A percentile compares a stretch with the other conserved stretches of the same genome.
phyloP scores from a whole-genome alignment of 768 basidiomycete genomes.

The Suillus placidus region DNA sequence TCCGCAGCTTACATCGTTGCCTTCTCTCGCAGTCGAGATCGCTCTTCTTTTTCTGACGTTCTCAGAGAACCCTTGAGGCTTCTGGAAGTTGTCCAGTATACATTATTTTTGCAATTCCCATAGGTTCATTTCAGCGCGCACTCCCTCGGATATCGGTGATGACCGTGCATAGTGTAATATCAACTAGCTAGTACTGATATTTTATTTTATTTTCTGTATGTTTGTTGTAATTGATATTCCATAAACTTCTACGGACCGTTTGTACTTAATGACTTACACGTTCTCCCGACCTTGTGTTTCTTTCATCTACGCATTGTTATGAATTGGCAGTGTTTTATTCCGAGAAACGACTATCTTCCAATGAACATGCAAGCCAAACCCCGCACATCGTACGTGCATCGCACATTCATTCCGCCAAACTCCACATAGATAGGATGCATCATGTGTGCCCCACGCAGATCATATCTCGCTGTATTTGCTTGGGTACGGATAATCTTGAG shows the following conservation, averaged over 20 bases:
- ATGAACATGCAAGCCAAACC: neutral
- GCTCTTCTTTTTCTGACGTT: constrained; percentile 8
- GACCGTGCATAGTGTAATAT: constrained; percentile 13
- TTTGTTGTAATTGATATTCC: constrained; percentile 4
- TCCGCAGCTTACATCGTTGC: constrained; percentile 10
- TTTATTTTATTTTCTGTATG: neutral
- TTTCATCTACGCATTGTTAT: neutral
- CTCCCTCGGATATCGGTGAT: constrained; percentile 14
- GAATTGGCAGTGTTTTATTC: neutral
- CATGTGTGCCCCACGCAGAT: neutral
- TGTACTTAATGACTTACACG: neutral
- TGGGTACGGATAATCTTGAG: neutral
- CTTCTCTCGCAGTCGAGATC: constrained; percentile 13
- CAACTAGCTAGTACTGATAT: neutral
- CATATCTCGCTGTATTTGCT: neutral
- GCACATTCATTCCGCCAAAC: neutral
- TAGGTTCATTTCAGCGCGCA: constrained; percentile 9
- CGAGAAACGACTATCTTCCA: neutral
- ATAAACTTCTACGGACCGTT: constrained; percentile 1
- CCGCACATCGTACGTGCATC: too few species aligned
- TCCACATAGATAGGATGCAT: neutral
- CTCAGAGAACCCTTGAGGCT: constrained; percentile 2
- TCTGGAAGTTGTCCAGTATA: neutral
- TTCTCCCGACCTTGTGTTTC: neutral
- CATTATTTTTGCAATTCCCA: constrained; percentile 11